Base-by-base conservation (phyloP, 306 rosid genomes). In the Mimosa bimucronata region DNA sequence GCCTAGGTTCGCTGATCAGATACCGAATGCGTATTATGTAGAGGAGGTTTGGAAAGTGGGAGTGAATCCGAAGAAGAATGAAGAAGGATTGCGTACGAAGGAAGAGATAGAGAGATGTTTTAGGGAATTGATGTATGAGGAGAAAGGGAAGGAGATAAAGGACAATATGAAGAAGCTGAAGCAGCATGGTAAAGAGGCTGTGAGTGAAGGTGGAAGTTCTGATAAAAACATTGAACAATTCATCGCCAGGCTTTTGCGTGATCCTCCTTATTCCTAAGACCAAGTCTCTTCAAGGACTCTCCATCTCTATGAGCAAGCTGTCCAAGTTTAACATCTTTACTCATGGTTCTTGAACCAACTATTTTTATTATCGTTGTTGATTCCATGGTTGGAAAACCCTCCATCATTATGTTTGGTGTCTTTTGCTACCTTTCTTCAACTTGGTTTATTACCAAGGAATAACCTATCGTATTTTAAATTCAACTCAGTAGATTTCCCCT, bases 81-180 rank as follows among this genome's bases (percentile, higher is more conserved):
- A 64, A 3, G 42, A 30, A 8, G 69, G 69, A 6, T 40, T 64
- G 23, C 28, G 11, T 6, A 16, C 23, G 0, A 16, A 30, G 23
- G 69, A 64, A 64, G 69, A 64, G 18, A 64, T 64, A 15, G 69
- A 64, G 38, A 64, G 69, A 64, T 64, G 69, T 16, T 64, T 64
- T 5, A 64, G 5, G 68, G 68, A 62, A 29, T 14, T 62, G 40
- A 62, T 62, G 68, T 62, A 62, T 14, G 40, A 15, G 12, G 42
- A 64, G 41, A 64, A 30, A 30, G 42, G 69, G 40, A 62, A 30
- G 21, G 69, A 64, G 0, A 30, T 64, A 14, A 28, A 62, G 40
- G 30, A 29, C n/a, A 29, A 29, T 29, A 5, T 62, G 16, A 62
- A 26, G 68, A 1, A 62, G 68, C 19, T 62, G 40, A 62, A 14